Base-by-base conservation (phyloP, 768 basidiomycete genomes). In the Antrodiella citrinella region DNA sequence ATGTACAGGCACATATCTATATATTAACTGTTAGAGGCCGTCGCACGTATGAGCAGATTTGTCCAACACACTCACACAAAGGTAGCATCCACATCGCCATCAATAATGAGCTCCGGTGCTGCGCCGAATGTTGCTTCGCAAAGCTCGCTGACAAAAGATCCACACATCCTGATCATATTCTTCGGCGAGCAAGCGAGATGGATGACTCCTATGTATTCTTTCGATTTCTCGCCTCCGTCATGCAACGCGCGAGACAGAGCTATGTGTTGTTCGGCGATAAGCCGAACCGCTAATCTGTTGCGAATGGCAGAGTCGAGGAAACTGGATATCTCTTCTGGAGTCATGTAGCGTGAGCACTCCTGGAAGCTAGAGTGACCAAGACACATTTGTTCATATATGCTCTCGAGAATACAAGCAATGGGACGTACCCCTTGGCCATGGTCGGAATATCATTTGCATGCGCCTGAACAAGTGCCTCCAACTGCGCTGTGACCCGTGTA, bases 241-340 rank as follows among this genome's bases (percentile, higher is more conserved):
- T 74, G 68, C 51, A 91, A 62, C 1, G 82, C 82, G 50, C 79
- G 80, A 1, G 91, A 86, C 40, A 94, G 72, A 7, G 88, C 81
- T 30, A 94, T 87, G 63, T 94, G 91, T 59, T 94, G 91, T 64
- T 94, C 91, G 35, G 90, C 91, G 52, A 93, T 87, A 50, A 94
- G 71, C 26, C 91, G 82, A 23, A 93, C 81, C 35, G 88, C 89
- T 50, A 93, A 91, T 49, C 91, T 84, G 59, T 82, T 91, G 22
- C 83, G 82, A 57, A 94, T 92, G 38, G 88, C 82, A 40, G 81
- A 80, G 62, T 94, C 86, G 21, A 94, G 70, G 62, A 94, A 94
- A 50, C 73, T 72, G 67, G 77, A 83, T 57, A 91, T 84, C 58
- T 87, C 81, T n/a, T 73, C 74, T 4, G 87, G 78, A 5, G 88